Evolutionary conservation across 2,329 filamentous ascomycete species (phyloP).

Genomic region (Cadophora sp.): DNA sequence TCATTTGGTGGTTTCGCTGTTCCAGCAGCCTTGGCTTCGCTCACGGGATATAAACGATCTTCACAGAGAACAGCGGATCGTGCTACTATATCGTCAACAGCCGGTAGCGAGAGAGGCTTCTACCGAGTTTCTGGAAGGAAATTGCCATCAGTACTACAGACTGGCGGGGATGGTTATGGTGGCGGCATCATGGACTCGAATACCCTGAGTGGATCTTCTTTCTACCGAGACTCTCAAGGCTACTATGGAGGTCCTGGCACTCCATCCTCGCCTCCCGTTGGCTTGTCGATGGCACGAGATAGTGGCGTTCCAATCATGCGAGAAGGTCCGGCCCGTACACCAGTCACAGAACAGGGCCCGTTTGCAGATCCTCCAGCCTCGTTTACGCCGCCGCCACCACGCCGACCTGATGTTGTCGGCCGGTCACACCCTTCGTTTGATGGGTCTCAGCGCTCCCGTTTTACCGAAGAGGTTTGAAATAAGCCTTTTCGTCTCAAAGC

Average conservation of each 20-base stretch:
- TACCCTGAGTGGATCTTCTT: constrained; percentile 57
- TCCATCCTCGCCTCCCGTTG: constrained; percentile 45
- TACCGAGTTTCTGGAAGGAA: constrained; percentile 71
- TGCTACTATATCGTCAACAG: constrained; percentile 43
- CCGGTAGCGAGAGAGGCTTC: constrained; percentile 62
- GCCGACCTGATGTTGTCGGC: constrained; percentile 45
- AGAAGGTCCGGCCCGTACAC: constrained; percentile 69
- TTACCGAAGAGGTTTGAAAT: constrained; percentile 53
- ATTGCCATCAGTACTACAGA: constrained; percentile 65
- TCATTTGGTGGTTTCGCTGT: constrained; percentile 52
- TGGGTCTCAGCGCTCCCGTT: constrained; percentile 52
- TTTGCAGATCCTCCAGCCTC: constrained; percentile 43
- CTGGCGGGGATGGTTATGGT: constrained; percentile 68
- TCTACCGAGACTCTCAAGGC: constrained; percentile 59
- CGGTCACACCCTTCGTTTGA: constrained; percentile 52
- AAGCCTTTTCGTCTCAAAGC: constrained; percentile 31
- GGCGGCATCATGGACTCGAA: constrained; percentile 48
- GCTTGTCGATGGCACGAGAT: constrained; percentile 42
- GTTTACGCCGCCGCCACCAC: constrained; percentile 33
- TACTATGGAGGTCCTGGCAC: constrained; percentile 45
- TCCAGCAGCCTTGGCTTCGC: constrained; percentile 55
- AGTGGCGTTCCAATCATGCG: constrained; percentile 67
- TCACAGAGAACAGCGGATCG: constrained; percentile 41
- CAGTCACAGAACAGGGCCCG: constrained; percentile 61
- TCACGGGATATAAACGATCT: constrained; percentile 50